phyloP scores from a whole-genome alignment of 495 filamentous ascomycete genomes.

The Penicillium coprophilum region DNA sequence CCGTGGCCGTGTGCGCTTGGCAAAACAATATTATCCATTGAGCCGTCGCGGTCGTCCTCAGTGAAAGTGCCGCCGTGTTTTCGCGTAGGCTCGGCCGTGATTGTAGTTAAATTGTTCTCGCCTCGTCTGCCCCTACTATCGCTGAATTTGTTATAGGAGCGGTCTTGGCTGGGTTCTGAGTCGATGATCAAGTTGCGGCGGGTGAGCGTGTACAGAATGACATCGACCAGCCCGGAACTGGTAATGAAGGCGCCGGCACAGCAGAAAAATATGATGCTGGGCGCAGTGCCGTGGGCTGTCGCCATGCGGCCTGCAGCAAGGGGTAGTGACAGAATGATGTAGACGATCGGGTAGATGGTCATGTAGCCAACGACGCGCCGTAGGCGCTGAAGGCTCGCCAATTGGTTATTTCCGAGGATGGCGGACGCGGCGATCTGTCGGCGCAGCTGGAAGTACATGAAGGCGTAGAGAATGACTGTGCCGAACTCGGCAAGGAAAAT shows the following conservation, averaged over 20 bases:
- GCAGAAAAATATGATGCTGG: slow-evolving; percentile 61
- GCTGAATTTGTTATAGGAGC: slow-evolving; percentile 38
- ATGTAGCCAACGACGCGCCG: slow-evolving; percentile 60
- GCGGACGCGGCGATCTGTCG: slow-evolving; percentile 45
- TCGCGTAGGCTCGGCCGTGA: slow-evolving; percentile 36
- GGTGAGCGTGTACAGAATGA: slow-evolving; percentile 70
- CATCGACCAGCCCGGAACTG: slow-evolving; percentile 72
- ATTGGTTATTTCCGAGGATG: slow-evolving; percentile 38
- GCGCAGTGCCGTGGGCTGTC: slow-evolving; percentile 54
- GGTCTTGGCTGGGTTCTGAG: slow-evolving; percentile 41
- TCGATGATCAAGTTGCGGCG: slow-evolving; percentile 49
- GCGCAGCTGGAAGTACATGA: slow-evolving; percentile 62
- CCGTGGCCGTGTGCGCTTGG: slow-evolving; percentile 9
- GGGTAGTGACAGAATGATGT: slow-evolving; percentile 68
- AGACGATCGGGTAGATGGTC: slow-evolving; percentile 75
- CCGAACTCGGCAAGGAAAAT: slow-evolving; percentile 70
- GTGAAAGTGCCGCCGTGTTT: slow-evolving; percentile 23
- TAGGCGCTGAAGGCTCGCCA: slow-evolving; percentile 41
- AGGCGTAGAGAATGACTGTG: slow-evolving; percentile 62
- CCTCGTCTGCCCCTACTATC: slow-evolving; percentile 33
- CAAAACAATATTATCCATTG: slow-evolving; percentile 43
- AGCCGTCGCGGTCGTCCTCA: slow-evolving; percentile 34
- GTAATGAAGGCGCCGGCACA: slow-evolving; percentile 71
- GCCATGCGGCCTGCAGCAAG: slow-evolving; percentile 69
- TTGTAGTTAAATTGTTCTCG: slow-evolving; percentile 35